Percentiles rank a stretch among this genome's conserved stretches.
phyloP scores from a whole-genome alignment of 1,284 basidiomycete species.

The Sutorius eximius region DNA sequence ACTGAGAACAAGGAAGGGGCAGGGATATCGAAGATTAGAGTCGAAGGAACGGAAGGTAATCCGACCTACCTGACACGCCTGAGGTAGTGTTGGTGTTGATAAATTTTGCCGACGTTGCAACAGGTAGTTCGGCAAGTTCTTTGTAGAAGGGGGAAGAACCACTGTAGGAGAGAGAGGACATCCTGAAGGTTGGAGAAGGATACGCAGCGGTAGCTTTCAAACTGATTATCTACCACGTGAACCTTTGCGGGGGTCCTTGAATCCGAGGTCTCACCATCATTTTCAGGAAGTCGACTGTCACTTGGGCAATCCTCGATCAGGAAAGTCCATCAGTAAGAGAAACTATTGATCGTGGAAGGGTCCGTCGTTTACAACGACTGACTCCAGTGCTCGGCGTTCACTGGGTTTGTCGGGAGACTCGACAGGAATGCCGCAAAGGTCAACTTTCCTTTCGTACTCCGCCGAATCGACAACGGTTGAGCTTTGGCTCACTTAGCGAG shows the following conservation, averaged over 20 bases:
- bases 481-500: too few species aligned
- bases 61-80: constrained; percentile 17
- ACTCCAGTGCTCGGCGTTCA: neutral
- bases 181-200: neutral
- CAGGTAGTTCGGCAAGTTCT: constrained; percentile 46
- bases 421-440: too few species aligned
- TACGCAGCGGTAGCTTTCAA: neutral
- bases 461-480: too few species aligned
- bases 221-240: neutral
- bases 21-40: neutral
- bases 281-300: too few species aligned
- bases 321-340: too few species aligned
- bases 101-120: constrained; percentile 29
- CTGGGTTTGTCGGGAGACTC: neutral
- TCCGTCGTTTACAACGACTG: neutral
- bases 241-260: neutral
- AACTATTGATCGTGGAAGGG: neutral
- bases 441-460: neutral
- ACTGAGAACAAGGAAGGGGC: constrained; percentile 27
- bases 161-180: constrained; percentile 24
- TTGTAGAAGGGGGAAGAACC: constrained; percentile 35
- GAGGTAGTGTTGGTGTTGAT: constrained; percentile 9
- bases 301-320: too few species aligned
- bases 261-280: neutral
- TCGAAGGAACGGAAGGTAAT: neutral